Conservation (phyloP, 352 stramenopile genomes). For the Phytophthora melonis region DNA sequence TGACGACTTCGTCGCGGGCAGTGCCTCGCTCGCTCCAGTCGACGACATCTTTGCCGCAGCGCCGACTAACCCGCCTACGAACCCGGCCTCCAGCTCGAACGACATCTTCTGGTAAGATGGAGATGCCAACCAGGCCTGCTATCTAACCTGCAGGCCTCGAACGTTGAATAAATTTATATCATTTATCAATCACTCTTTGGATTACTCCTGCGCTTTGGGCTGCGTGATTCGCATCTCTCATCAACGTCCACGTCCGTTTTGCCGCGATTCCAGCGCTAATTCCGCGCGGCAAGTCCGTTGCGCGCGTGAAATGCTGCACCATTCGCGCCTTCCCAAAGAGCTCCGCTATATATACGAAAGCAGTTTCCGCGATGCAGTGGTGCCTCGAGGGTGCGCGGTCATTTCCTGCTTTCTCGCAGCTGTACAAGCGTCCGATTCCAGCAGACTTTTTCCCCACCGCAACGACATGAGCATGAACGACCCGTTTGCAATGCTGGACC, state of each 20-base stretch:
- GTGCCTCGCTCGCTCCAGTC: conserved; percentile 24
- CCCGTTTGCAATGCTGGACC: conserved; percentile 70
- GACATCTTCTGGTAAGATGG: conserved; percentile 44
- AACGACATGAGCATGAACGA: conserved; percentile 57
- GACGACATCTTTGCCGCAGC: conserved; percentile 33
- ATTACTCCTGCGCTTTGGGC: neutral
- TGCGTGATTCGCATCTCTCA: neutral
- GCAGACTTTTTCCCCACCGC: conserved; percentile 15
- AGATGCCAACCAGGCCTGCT: neutral
- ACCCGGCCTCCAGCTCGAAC: conserved; percentile 27
- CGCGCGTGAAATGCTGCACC: neutral
- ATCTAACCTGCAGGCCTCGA: neutral
- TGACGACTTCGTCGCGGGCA: conserved; percentile 63
- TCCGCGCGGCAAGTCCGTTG: conserved; percentile 33
- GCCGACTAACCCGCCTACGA: conserved; percentile 21
- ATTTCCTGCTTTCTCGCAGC: conserved; percentile 35
- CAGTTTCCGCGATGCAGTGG: conserved; percentile 19
- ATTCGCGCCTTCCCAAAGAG: conserved; percentile 19
- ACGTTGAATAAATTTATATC: conserved; percentile 26
- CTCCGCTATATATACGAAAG: conserved; percentile 38
- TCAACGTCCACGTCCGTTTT: conserved; percentile 30
- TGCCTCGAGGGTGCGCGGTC: conserved; percentile 9
- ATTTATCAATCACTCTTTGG: conserved; percentile 10
- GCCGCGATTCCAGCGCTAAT: conserved; percentile 18
- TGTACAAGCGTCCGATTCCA: conserved; percentile 16